Evolutionary conservation across 2,329 filamentous ascomycete genomes (phyloP).

Genomic region (Aspergillus sp.): DNA sequence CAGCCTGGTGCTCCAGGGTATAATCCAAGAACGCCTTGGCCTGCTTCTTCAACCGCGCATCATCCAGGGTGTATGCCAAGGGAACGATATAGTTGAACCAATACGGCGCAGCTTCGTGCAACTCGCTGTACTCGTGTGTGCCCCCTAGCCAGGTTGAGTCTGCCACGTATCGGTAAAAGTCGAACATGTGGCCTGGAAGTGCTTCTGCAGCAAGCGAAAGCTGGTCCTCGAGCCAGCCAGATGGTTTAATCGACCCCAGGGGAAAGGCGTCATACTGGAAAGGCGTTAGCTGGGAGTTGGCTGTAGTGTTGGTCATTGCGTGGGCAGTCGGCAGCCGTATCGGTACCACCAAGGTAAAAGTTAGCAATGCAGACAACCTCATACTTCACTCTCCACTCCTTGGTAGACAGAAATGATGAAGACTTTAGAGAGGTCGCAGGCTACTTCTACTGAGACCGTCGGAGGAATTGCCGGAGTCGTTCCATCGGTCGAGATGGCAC

Average conservation of each 20-base stretch:
- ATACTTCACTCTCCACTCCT: no score
- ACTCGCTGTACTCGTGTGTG: conserved; percentile 50
- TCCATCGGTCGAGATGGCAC: no score
- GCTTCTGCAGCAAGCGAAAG: conserved; percentile 51
- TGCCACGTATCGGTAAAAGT: conserved; percentile 58
- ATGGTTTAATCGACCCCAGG: conserved; percentile 51
- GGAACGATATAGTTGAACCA: conserved; percentile 61
- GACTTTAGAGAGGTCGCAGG: no score
- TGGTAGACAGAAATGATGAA: no score
- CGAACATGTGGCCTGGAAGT: conserved; percentile 53
- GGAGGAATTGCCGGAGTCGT: no score
- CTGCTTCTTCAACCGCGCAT: conserved; percentile 52
- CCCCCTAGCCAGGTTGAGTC: conserved; percentile 55
- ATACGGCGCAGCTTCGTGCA: conserved; percentile 58
- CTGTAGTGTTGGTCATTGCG: no score
- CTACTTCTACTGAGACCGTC: no score
- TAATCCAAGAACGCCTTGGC: conserved; percentile 47
- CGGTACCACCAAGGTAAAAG: no score
- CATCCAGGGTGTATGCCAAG: conserved; percentile 52
- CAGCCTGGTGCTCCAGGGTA: conserved; percentile 50
- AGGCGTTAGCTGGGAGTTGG: neutral
- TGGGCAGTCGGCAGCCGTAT: accelerated
- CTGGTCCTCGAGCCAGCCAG: conserved; percentile 55
- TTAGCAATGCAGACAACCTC: no score
- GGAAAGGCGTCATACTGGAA: conserved; percentile 30